These are phyloP conservation scores for Aaosphaeria arxii DNA, from an alignment of 2,329 filamentous ascomycete species.

Conservation along the genomic window DNA sequence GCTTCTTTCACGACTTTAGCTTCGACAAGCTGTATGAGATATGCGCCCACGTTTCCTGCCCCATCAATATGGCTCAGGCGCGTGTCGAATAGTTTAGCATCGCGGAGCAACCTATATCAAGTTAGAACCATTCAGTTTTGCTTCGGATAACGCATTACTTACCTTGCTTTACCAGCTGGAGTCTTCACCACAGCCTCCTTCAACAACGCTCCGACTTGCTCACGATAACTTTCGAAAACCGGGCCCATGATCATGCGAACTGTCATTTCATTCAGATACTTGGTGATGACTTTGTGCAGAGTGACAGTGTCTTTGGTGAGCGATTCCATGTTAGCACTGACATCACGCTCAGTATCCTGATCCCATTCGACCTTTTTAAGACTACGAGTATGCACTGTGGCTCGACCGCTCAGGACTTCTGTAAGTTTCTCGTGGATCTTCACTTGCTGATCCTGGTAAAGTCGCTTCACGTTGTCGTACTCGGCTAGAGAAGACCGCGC, in stretches of 20 bases:
- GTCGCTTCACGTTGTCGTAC: conserved; percentile 81
- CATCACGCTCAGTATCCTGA: conserved; percentile 41
- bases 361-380: conserved; percentile 79
- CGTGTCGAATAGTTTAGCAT: conserved; percentile 69
- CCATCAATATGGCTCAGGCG: conserved; percentile 76
- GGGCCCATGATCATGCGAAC: conserved; percentile 81
- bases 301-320: conserved; percentile 82
- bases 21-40: conserved; percentile 63
- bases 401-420: conserved; percentile 83
- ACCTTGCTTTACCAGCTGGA: conserved; percentile 69
- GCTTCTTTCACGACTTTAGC: conserved; percentile 44
- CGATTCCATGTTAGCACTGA: conserved; percentile 78
- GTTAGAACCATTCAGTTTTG: conserved; percentile 5
- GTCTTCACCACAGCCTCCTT: conserved; percentile 63
- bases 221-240: conserved; percentile 78
- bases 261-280: conserved; percentile 73
- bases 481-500: conserved; percentile 62
- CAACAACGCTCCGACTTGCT: conserved; percentile 73
- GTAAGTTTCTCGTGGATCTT: conserved; percentile 91
- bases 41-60: conserved; percentile 69
- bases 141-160: conserved; percentile 26
- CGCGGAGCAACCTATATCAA: conserved; percentile 64
- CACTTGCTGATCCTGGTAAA: conserved; percentile 85
- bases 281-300: conserved; percentile 77
- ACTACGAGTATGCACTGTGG: conserved; percentile 68